Conservation (phyloP, 257 asterid species). For the Buddleja alternifolia region DNA sequence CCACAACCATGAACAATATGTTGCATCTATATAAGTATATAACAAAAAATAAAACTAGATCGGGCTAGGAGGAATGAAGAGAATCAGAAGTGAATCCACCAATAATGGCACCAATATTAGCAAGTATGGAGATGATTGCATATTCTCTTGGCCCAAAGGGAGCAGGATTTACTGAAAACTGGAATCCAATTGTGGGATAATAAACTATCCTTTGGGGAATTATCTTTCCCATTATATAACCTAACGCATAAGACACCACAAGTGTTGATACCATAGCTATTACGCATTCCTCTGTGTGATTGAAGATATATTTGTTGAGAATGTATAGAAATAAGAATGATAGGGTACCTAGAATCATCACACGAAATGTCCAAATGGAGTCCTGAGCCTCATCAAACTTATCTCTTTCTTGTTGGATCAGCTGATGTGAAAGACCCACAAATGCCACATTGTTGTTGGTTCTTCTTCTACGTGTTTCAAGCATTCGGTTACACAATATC, state of each 20-base stretch:
- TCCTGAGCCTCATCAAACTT: slow-evolving; percentile 23
- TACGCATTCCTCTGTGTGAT: slow-evolving; percentile 53
- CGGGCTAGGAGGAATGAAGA: slow-evolving; percentile 27
- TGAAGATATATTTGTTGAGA: slow-evolving; percentile 48
- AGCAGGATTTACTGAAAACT: slow-evolving; percentile 61
- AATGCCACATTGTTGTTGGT: slow-evolving; percentile 1
- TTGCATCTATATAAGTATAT: too few species aligned
- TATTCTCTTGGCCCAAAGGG: slow-evolving; percentile 58
- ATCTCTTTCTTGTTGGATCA: neutral
- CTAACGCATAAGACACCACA: slow-evolving; percentile 42
- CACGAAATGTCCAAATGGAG: slow-evolving; percentile 72
- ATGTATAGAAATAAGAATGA: slow-evolving; percentile 47
- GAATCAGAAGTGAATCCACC: slow-evolving; percentile 61
- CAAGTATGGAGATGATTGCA: slow-evolving; percentile 65
- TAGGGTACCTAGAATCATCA: slow-evolving; percentile 48
- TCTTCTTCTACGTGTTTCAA: slow-evolving; percentile 18
- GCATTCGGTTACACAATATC: slow-evolving; percentile 26
- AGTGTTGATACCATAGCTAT: slow-evolving; percentile 47
- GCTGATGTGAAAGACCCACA: neutral
- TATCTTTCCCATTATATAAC: slow-evolving; percentile 50
- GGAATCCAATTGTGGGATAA: slow-evolving; percentile 43
- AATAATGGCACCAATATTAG: slow-evolving; percentile 58
- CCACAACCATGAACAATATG: too few species aligned
- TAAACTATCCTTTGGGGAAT: slow-evolving; percentile 51
- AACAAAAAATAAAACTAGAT: too few species aligned